A percentile compares a stretch with the other conserved stretches of the same genome.
Evolutionary conservation across 208 protist species (phyloP).

Genomic region (Polymyxa betae): DNA sequence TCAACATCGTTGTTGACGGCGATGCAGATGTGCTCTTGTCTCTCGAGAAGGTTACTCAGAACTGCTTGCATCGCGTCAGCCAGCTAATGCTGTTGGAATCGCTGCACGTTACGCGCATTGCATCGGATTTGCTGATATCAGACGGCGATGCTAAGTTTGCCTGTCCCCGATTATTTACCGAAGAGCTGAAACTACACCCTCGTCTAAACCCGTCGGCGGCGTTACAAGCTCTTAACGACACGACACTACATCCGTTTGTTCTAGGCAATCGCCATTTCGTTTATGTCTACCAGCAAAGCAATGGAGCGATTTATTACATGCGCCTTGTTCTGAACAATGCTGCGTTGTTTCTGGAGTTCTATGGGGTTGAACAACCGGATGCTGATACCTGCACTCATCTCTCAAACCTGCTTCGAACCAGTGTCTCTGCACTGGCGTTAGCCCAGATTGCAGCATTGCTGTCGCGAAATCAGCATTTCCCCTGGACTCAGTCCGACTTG

Average conservation of each 20-base stretch:
- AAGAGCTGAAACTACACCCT: neutral
- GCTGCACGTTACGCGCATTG: neutral
- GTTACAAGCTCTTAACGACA: neutral
- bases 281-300: conserved; percentile 1
- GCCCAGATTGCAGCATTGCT: neutral
- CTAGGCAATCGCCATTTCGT: conserved; percentile 1
- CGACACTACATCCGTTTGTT: conserved; percentile 12
- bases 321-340: neutral
- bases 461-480: neutral
- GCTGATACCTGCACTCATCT: neutral
- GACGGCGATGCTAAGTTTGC: neutral
- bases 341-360: neutral
- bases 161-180: neutral
- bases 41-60: no score
- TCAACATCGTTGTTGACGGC: no score
- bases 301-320: neutral
- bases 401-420: neutral
- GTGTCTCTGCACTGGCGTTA: neutral
- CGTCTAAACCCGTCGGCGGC: neutral
- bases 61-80: neutral
- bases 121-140: neutral
- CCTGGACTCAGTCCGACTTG: neutral
- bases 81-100: neutral
- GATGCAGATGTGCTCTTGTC: no score
- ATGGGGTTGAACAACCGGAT: neutral